Percentiles rank a stretch among this genome's conserved stretches.
Conservation (phyloP, 495 filamentous ascomycete species). For the Xanthoparmelia taractica region DNA sequence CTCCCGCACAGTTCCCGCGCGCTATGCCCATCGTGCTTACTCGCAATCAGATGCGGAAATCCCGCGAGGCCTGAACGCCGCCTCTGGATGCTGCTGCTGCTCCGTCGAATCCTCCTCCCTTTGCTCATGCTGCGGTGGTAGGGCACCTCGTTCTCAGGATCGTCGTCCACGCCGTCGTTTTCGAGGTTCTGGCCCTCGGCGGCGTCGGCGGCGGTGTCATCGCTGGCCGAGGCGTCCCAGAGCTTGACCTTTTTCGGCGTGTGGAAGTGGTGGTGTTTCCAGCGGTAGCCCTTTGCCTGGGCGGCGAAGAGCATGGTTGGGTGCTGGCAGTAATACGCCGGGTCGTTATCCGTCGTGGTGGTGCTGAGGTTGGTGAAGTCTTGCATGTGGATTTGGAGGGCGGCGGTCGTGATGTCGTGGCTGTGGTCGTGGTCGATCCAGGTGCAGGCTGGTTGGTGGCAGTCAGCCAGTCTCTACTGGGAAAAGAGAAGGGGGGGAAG, state of each 20-base stretch:
- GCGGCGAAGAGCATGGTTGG: constrained; percentile 4
- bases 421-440: constrained; percentile 17
- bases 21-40: neutral
- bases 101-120: neutral
- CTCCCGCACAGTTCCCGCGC: constrained; percentile 2
- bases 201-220: too few relatives aligned
- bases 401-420: constrained; percentile 2
- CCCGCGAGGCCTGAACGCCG: too few relatives aligned
- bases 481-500: too few relatives aligned
- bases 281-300: neutral
- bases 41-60: neutral
- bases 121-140: neutral
- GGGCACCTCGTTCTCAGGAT: too few relatives aligned
- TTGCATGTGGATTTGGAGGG: constrained; percentile 16
- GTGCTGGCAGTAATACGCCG: neutral
- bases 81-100: too few relatives aligned
- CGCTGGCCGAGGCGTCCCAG: too few relatives aligned
- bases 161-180: too few relatives aligned
- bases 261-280: neutral
- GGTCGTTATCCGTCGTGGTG: neutral
- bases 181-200: too few relatives aligned
- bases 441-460: constrained; percentile 5
- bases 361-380: constrained; percentile 12
- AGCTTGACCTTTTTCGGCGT: neutral
- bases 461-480: too few relatives aligned